Base-by-base conservation (phyloP, 495 filamentous ascomycete species). In the Paragyromitra xinjiangensis region DNA sequence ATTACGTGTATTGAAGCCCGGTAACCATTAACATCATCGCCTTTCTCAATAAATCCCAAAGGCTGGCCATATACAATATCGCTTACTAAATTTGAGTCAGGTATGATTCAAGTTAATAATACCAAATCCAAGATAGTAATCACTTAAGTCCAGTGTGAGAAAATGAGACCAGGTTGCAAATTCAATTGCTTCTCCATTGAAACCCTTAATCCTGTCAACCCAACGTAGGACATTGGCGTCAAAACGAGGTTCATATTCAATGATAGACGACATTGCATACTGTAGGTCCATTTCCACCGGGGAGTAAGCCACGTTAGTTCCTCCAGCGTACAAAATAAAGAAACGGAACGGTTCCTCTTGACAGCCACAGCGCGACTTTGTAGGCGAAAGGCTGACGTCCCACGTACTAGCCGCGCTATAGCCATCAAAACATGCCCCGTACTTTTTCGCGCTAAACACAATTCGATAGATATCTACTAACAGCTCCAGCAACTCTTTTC, bases 141-240 rank as follows among this genome's bases (percentile, higher is more conserved):
- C 53, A 62, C 68, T 62, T 6, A 71, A 37, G 29, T 62, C 68
- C 24, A 71, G 55, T 48, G 68, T 71, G 68, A 71, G 68, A 48
- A 55, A 71, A 61, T 71, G 68, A 5, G 16, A 9, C 68, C 68
- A 71, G 29, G 55, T 16, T 59, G 29, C 39, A 39, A 71, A 61
- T 19, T 71, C 68, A 1, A 71, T 48, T 6, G 55, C 34, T 12
- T 71, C 37, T n/a, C 68, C 68, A 6, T 48, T 26, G 34, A 71
- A 61, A 7, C n/a, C 68, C 19, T 59, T 51, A 45, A 61, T 29
- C 40, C 53, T 44, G 2, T 63, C 39, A 34, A 61, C 24, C 68
- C 55, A 71, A 12, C 40, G 19, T 22, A 63, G 12, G 9, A 71
- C 50, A 42, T 64, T 50, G 19, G 14, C 29, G 14, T 64, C 50